phyloP scores from a whole-genome alignment of 2,329 filamentous ascomycete species.

The Fusarium albosuccineum region DNA sequence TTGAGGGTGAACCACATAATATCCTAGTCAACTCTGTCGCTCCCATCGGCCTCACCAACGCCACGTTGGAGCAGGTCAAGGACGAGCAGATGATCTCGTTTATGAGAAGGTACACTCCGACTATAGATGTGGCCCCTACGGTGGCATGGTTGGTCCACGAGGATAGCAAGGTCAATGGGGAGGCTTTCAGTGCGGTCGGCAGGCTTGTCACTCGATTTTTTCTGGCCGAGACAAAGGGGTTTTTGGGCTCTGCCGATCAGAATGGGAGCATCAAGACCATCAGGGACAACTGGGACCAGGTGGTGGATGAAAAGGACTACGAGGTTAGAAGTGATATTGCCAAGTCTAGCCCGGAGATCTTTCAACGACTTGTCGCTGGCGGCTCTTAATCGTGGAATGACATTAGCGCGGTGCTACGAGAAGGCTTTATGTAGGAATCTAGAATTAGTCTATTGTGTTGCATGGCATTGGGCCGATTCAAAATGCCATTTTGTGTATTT shows the following conservation, averaged over 20 bases:
- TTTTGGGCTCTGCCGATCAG: neutral
- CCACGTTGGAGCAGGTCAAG: neutral
- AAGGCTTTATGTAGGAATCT: too few relatives aligned
- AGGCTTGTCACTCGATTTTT: neutral
- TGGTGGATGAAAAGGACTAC: neutral
- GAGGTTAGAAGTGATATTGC: neutral
- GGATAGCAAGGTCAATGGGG: neutral
- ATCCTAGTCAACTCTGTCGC: conserved; percentile 17
- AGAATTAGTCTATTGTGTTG: too few relatives aligned
- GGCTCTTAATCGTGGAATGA: too few relatives aligned
- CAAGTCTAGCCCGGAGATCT: neutral
- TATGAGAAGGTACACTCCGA: neutral
- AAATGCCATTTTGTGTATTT: too few relatives aligned
- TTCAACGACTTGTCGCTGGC: neutral
- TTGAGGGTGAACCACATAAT: conserved; percentile 1
- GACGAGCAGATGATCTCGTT: neutral
- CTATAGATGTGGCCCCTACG: neutral
- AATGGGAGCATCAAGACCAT: neutral
- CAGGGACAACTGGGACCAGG: neutral
- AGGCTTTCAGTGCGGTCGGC: neutral
- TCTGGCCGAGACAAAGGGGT: neutral
- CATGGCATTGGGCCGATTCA: too few relatives aligned
- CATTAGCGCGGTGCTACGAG: too few relatives aligned
- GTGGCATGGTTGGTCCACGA: conserved; percentile 1
- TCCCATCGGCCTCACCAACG: neutral